Evolutionary conservation across 2,329 filamentous ascomycete genomes (phyloP).

Genomic region (Didymella glomerata): DNA sequence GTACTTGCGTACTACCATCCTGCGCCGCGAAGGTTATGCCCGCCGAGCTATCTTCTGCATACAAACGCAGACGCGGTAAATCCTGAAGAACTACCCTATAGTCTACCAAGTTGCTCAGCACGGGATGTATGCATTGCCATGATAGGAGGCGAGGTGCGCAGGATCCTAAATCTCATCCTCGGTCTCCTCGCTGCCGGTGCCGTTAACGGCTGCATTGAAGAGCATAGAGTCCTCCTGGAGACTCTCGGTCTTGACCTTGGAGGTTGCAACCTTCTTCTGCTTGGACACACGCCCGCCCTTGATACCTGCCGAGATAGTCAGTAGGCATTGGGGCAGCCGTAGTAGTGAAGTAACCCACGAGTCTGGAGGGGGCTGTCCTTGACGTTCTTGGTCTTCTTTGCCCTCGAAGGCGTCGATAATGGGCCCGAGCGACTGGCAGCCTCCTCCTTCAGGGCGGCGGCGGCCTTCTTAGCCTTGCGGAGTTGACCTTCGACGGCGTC

Average conservation of each 20-base stretch:
- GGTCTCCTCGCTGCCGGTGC: neutral
- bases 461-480: slow-evolving; percentile 55
- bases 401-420: slow-evolving; percentile 1
- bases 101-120: neutral
- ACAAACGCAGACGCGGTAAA: neutral
- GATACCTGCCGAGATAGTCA: slow-evolving; percentile 1
- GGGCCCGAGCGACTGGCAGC: slow-evolving; percentile 15
- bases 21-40: neutral
- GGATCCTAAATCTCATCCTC: neutral
- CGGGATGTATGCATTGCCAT: neutral
- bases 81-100: neutral
- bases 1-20: neutral
- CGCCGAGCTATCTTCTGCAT: neutral
- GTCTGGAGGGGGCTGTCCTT: slow-evolving; percentile 10
- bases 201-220: neutral
- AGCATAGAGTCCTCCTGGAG: neutral
- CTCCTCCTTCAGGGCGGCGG: slow-evolving; percentile 43
- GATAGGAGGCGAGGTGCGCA: neutral
- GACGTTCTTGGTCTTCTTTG: slow-evolving; percentile 12
- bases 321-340: neutral
- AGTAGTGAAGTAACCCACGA: slow-evolving; percentile 13
- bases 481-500: slow-evolving; percentile 59
- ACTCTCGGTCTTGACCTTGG: slow-evolving; percentile 2
- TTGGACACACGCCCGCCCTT: slow-evolving; percentile 9
- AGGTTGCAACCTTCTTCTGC: neutral